Percentiles rank a stretch among this genome's conserved stretches.
Evolutionary conservation across 768 basidiomycete genomes (phyloP).

Genomic region (Mycena vitilis): DNA sequence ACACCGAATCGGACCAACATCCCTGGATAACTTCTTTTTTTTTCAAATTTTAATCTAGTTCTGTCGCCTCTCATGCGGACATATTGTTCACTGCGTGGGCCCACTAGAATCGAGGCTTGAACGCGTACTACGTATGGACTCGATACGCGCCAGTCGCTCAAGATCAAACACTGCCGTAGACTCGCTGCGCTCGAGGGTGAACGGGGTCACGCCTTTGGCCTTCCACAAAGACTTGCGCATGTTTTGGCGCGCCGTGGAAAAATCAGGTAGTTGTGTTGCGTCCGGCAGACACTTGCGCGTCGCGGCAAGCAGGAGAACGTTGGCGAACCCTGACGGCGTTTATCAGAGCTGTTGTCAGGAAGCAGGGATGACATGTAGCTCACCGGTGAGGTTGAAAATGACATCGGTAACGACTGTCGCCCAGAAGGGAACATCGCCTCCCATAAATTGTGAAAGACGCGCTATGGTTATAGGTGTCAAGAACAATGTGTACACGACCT

Average conservation of each 20-base stretch:
- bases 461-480: constrained; percentile 45
- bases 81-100: too few relatives aligned
- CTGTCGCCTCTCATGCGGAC: too few relatives aligned
- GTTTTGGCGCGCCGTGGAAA: constrained; percentile 28
- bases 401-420: constrained; percentile 38
- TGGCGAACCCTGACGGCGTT: constrained; percentile 35
- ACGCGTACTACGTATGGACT: constrained; percentile 17
- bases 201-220: constrained; percentile 28
- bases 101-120: constrained; percentile 3
- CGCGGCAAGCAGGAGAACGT: constrained; percentile 38
- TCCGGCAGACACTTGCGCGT: constrained; percentile 36
- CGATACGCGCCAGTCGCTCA: constrained; percentile 18
- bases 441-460: constrained; percentile 43
- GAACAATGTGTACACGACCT: constrained; percentile 45
- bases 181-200: constrained; percentile 29
- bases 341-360: not conserved
- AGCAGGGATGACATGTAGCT: not conserved
- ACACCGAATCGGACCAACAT: too few relatives aligned
- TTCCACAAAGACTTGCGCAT: constrained; percentile 26
- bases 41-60: too few relatives aligned
- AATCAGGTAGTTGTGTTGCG: constrained; percentile 30
- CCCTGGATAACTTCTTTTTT: too few relatives aligned
- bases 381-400: constrained; percentile 47
- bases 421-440: constrained; percentile 41
- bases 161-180: constrained; percentile 20